A percentile compares a stretch with the other conserved stretches of the same genome.
These are phyloP conservation scores for Ophiostoma novo-ulmi DNA, from an alignment of 2,329 filamentous ascomycete species.

Conservation along the genomic window DNA sequence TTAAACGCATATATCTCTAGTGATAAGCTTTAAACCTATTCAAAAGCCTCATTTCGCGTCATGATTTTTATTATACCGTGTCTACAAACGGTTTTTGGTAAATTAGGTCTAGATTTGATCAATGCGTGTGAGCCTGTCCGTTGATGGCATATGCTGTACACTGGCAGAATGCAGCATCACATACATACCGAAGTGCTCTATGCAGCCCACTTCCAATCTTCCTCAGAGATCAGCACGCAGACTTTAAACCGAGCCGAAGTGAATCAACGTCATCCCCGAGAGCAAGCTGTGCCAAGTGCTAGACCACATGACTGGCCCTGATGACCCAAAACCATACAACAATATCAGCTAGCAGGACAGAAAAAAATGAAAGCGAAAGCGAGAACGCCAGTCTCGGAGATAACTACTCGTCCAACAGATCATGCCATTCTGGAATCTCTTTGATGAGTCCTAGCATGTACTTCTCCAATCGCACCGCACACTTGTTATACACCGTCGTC, in stretches of 20 bases:
- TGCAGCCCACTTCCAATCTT: neutral
- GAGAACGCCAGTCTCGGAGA: neutral
- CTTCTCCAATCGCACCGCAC: conserved; percentile 85
- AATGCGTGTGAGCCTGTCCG: neutral
- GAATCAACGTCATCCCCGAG: conserved; percentile 4
- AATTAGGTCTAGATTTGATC: too few relatives aligned
- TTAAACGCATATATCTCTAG: too few relatives aligned
- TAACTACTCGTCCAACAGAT: conserved; percentile 20
- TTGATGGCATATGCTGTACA: neutral
- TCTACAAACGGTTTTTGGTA: too few relatives aligned
- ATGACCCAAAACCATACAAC: neutral
- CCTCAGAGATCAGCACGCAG: neutral
- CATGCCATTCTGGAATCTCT: conserved; percentile 83
- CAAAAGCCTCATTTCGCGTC: too few relatives aligned
- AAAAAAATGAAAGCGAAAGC: neutral
- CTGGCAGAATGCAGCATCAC: neutral
- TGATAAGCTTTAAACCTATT: too few relatives aligned
- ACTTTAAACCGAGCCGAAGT: neutral
- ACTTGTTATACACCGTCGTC: conserved; percentile 90
- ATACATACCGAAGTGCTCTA: neutral
- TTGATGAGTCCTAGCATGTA: conserved; percentile 94
- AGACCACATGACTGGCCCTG: neutral
- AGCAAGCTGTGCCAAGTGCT: neutral
- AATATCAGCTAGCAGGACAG: neutral
- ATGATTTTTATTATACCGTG: too few relatives aligned